Evolutionary conservation across 495 filamentous ascomycete species (phyloP), one percentile per base, ranked within the genome.

Genomic region (Penicillium goetzii): DNA sequence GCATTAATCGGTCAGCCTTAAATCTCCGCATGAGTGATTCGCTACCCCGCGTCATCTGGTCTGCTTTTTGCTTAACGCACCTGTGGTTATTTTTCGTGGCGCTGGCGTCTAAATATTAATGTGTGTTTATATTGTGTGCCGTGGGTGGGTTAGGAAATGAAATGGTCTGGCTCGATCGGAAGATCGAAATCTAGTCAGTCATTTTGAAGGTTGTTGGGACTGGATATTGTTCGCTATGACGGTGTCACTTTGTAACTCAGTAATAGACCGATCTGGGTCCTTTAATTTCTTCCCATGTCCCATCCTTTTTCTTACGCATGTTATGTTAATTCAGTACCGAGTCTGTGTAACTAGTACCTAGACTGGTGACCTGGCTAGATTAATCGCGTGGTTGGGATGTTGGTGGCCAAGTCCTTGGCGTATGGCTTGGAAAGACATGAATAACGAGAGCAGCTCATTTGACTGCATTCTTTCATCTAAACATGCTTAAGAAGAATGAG

Each of bases 1-100:
- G n/a, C 50, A 15, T 30, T 9, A 32, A 33, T 41, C 43, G 50
- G 50, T 53, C 51, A 54, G 64, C 58, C 59, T 50, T 17, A 17
- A 17, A 43, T 17, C 38, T 32, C 36, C 34, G 21, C 55, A 25
- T 57, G 55, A 40, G 34, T 36, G 25, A n/a, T 57, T 40, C 21
- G 21, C 36, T 26, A 0, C 3, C 34, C 23, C 38, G n/a, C 36
- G 8, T 28, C 19, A 40, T 12, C 10, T 3, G 23, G 19, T 19
- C 21, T 23, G 33, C 23, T 21, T 10, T 5, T 36, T 23, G 2
- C 7, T 7, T 26, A 47, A 0, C 4, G 2, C 10, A 15, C 0
- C 23, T 2, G 7, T 15, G 7, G 14, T n/a, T 47, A 47, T 23
- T 47, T 4, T 23, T 10, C 12, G 10, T 47, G 40, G 40, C 43